These are phyloP conservation scores for Aspergillus ellipticus DNA, from an alignment of 495 filamentous ascomycete species.

Conservation along the genomic window DNA sequence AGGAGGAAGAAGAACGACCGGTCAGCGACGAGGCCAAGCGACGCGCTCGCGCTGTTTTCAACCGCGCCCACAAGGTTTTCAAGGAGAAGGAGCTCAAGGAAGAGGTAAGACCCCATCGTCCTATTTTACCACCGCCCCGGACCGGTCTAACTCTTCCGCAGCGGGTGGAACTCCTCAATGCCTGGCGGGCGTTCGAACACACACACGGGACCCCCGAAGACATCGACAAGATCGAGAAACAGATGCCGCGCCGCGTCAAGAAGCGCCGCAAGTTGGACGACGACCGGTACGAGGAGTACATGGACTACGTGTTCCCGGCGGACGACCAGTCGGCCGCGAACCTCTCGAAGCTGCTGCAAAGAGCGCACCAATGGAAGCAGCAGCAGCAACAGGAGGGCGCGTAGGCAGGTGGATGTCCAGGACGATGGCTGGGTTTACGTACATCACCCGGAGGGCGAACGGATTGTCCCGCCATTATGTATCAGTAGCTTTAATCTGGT, in stretches of 20 bases:
- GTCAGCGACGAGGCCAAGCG: constrained; percentile 80
- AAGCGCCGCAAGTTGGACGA: constrained; percentile 92
- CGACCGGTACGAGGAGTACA: constrained; percentile 94
- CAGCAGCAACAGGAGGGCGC: constrained; percentile 27
- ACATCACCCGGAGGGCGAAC: not conserved
- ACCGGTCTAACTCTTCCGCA: constrained; percentile 34
- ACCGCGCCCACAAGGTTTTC: constrained; percentile 81
- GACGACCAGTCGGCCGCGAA: constrained; percentile 87
- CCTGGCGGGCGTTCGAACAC: constrained; percentile 87
- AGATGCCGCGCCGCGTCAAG: constrained; percentile 93
- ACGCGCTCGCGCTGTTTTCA: constrained; percentile 78
- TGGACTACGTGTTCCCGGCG: constrained; percentile 95
- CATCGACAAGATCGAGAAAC: constrained; percentile 77
- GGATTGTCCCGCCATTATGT: no score
- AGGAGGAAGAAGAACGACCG: constrained; percentile 59
- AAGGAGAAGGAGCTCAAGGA: constrained; percentile 92
- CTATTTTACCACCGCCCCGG: no score
- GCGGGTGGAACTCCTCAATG: constrained; percentile 81
- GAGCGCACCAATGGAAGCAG: constrained; percentile 89
- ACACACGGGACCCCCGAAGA: constrained; percentile 76
- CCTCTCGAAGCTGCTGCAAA: constrained; percentile 75
- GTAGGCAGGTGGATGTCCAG: not conserved
- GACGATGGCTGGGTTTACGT: not conserved
- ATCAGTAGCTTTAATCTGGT: no score
- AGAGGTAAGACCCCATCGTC: constrained; percentile 52